A percentile compares a stretch with the other conserved stretches of the same genome.
Evolutionary conservation across 2,329 filamentous ascomycete genomes (phyloP).

Genomic region (Scedosporium aurantiacum): DNA sequence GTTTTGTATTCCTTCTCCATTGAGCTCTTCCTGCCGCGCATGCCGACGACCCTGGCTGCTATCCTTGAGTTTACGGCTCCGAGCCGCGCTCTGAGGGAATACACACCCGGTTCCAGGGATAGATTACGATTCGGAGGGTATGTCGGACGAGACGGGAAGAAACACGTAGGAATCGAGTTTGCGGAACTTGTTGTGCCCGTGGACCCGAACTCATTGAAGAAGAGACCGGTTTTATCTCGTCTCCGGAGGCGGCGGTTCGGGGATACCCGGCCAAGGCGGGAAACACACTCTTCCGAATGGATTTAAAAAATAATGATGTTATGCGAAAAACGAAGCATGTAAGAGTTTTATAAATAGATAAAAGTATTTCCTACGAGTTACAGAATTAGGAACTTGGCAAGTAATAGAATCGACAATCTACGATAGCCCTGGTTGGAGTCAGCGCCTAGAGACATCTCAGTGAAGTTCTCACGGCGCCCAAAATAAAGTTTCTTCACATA

Average conservation of each 20-base stretch:
- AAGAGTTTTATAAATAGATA: too few relatives aligned
- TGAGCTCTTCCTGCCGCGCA: constrained; percentile 31
- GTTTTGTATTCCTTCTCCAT: constrained; percentile 30
- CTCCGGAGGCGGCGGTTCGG: background rate
- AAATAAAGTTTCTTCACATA: too few relatives aligned
- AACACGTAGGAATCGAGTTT: constrained; percentile 41
- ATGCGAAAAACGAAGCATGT: background rate
- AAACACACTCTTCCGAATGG: too few relatives aligned
- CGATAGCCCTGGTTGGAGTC: too few relatives aligned
- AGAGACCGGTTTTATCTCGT: too few relatives aligned
- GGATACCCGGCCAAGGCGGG: too few relatives aligned
- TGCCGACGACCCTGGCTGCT: constrained; percentile 40
- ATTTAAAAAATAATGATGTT: background rate
- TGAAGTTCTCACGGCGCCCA: too few relatives aligned
- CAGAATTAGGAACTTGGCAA: too few relatives aligned
- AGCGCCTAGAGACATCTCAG: too few relatives aligned
- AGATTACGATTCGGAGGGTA: constrained; percentile 39
- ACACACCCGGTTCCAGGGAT: constrained; percentile 6
- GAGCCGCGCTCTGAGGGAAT: constrained; percentile 24
- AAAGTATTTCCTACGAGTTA: too few relatives aligned
- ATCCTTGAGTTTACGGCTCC: constrained; percentile 35
- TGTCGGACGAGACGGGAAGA: constrained; percentile 32
- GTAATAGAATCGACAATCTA: too few relatives aligned
- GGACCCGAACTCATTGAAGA: background rate
- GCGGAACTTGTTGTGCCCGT: constrained; percentile 26